Percentiles rank a stretch among this genome's conserved stretches.
These are phyloP conservation scores for Phytophthora podocarpi DNA, from an alignment of 352 stramenopile species.

Conservation along the genomic window DNA sequence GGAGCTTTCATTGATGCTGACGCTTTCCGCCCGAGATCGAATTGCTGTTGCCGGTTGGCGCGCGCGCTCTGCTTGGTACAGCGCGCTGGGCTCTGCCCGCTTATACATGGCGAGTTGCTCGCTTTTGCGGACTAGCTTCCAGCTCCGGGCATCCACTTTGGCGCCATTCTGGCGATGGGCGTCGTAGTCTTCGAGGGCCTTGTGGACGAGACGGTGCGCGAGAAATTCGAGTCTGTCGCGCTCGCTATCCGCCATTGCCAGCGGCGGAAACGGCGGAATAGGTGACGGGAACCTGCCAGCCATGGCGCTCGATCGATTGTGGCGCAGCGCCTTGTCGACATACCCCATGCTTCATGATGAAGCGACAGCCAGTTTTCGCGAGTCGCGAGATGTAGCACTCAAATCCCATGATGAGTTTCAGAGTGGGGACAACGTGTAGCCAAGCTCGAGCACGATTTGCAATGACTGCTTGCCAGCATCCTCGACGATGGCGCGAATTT, in stretches of 20 bases:
- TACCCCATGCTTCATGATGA: conserved; percentile 1
- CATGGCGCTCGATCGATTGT: conserved; percentile 23
- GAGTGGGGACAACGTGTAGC: conserved; percentile 9
- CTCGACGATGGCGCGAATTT: too few species aligned
- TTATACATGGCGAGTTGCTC: conserved; percentile 44
- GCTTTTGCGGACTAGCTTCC: conserved; percentile 33
- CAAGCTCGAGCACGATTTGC: conserved; percentile 11
- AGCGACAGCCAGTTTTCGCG: conserved; percentile 32
- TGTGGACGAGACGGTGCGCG: conserved; percentile 31
- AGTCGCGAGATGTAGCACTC: conserved; percentile 19
- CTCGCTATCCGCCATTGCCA: conserved; percentile 36
- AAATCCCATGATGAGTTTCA: conserved; percentile 28
- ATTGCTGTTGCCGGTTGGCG: conserved; percentile 22
- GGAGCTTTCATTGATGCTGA: conserved; percentile 12
- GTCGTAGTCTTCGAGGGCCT: conserved; percentile 41
- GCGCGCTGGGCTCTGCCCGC: conserved; percentile 6
- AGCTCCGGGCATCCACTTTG: conserved; percentile 31
- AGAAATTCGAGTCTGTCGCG: conserved; percentile 39
- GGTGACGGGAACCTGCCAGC: conserved; percentile 32
- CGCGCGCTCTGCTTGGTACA: conserved; percentile 9
- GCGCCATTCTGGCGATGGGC: conserved; percentile 14
- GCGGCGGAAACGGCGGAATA: conserved; percentile 25
- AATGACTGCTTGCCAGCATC: too few species aligned
- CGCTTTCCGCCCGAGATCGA: conserved; percentile 14
- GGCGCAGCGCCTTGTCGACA: conserved; percentile 1